Conservation (phyloP, 2,329 filamentous ascomycete species). For the Scytalidium lignicola region DNA sequence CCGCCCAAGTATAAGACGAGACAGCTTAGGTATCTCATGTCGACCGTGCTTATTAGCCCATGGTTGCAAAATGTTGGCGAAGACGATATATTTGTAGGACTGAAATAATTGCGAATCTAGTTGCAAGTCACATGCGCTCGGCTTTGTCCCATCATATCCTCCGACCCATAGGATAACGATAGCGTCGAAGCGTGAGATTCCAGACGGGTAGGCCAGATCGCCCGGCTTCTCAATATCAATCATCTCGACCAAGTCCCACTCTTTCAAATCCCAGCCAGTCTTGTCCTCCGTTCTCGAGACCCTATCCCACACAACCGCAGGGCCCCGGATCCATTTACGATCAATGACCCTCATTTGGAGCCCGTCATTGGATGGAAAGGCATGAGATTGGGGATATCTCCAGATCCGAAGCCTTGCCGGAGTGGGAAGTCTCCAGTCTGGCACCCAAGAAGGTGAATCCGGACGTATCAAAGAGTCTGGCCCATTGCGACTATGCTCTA, state of each 20-base stretch:
- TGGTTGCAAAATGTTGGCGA: background rate
- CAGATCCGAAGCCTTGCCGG: background rate
- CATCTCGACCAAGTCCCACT: background rate
- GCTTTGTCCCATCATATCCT: background rate
- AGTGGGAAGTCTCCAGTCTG: background rate
- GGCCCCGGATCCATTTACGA: background rate
- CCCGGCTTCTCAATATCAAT: background rate
- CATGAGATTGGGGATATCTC: background rate
- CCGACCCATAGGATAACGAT: background rate
- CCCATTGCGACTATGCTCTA: background rate
- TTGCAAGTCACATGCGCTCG: background rate
- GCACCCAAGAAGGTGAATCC: background rate
- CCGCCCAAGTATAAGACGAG: background rate
- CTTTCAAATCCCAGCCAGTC: background rate
- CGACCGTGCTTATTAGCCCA: background rate
- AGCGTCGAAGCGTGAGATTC: background rate
- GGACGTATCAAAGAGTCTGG: background rate
- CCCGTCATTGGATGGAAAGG: background rate
- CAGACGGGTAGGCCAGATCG: background rate
- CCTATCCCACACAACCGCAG: background rate
- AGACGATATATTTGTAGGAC: background rate
- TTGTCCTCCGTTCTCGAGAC: background rate
- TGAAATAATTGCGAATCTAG: background rate
- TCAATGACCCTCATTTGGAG: background rate
- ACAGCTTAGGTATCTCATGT: background rate